Conservation (phyloP, 805 yeast species). For the Schwanniomyces vanrijiae region DNA sequence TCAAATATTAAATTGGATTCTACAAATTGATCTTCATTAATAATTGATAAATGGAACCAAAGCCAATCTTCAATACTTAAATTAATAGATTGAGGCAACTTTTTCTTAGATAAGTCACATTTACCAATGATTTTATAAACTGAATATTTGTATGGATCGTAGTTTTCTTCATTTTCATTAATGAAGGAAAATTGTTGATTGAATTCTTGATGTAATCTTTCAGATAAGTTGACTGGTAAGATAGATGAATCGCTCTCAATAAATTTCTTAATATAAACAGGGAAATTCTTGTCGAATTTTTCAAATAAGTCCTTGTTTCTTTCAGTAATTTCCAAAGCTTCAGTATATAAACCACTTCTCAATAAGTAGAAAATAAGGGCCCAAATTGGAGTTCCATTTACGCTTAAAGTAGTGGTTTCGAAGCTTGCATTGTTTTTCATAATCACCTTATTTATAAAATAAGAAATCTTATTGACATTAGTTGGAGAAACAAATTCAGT, state of each 20-base stretch:
- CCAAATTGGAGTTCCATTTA: constrained; percentile 93
- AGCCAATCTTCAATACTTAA: constrained; percentile 92
- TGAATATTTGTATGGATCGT: constrained; percentile 89
- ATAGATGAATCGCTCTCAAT: constrained; percentile 49
- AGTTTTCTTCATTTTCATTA: constrained; percentile 44
- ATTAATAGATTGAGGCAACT: constrained; percentile 65
- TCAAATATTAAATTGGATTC: constrained; percentile 61
- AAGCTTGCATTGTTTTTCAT: constrained; percentile 28
- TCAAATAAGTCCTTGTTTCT: constrained; percentile 71
- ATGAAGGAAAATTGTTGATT: constrained; percentile 73
- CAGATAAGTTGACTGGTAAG: constrained; percentile 65
- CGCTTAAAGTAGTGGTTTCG: constrained; percentile 36
- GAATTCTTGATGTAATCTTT: constrained; percentile 75
- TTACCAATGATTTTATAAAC: constrained; percentile 92
- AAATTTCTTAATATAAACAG: constrained; percentile 73
- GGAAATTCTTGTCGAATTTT: constrained; percentile 82
- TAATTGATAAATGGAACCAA: constrained; percentile 85
- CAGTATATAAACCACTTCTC: constrained; percentile 79
- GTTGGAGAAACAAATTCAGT: constrained; percentile 52
- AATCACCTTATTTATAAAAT: constrained; percentile 46
- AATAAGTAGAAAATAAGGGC: constrained; percentile 81
- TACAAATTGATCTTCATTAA: constrained; percentile 59
- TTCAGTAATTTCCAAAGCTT: constrained; percentile 69
- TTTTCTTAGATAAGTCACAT: constrained; percentile 68
- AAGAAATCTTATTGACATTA: constrained; percentile 67